Percentiles rank a stretch among this genome's conserved stretches.
These are phyloP conservation scores for Fusarium sp. DNA, from an alignment of 2,329 filamentous ascomycete genomes.

Conservation along the genomic window DNA sequence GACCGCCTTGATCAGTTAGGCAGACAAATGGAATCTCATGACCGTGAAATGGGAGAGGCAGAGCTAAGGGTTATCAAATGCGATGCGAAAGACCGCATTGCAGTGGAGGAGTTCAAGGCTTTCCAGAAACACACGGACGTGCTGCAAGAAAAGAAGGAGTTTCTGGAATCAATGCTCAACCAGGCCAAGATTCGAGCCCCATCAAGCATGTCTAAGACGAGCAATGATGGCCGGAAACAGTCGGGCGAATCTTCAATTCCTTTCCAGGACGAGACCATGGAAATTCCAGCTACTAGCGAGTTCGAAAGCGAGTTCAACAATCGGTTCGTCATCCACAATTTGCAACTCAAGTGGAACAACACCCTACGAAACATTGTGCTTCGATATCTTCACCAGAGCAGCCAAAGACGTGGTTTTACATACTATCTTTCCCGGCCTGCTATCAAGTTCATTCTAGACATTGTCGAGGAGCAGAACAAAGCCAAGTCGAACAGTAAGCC, in stretches of 20 bases:
- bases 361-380: constrained; percentile 94
- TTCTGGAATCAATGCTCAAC: constrained; percentile 68
- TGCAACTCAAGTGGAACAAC: constrained; percentile 99
- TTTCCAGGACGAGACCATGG: constrained; percentile 69
- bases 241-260: constrained; percentile 58
- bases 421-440: constrained; percentile 97
- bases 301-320: constrained; percentile 97
- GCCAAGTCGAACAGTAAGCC: constrained; percentile 61
- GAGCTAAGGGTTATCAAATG: constrained; percentile 73
- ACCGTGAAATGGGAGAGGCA: constrained; percentile 77
- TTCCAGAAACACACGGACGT: constrained; percentile 66
- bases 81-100: constrained; percentile 59
- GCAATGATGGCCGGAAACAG: constrained; percentile 42
- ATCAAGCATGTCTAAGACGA: constrained; percentile 43
- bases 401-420: constrained; percentile 93
- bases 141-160: constrained; percentile 67
- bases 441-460: constrained; percentile 97
- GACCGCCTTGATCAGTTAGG: constrained; percentile 82
- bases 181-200: constrained; percentile 58
- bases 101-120: constrained; percentile 70
- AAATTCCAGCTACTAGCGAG: constrained; percentile 78
- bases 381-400: constrained; percentile 96
- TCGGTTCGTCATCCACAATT: constrained; percentile 96
- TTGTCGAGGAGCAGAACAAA: constrained; percentile 92
- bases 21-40: constrained; percentile 80